Evolutionary conservation across 108 stramenopile species (phyloP).

Genomic region (Skeletonema menzelii): DNA sequence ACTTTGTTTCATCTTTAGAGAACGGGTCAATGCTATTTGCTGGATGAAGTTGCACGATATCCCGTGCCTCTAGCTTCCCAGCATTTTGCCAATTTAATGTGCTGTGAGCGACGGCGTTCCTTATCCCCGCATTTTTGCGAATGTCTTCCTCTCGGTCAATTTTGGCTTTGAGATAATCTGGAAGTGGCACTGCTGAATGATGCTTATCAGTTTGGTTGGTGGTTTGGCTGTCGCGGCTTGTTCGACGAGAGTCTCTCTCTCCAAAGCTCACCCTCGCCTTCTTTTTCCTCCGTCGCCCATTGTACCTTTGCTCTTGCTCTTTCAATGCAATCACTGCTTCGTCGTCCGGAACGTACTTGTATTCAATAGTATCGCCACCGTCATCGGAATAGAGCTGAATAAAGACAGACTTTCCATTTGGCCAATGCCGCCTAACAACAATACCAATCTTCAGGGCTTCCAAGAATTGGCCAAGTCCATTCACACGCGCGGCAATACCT

Average conservation of each 20-base stretch:
- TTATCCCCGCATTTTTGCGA: constrained; percentile 47
- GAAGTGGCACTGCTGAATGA: constrained; percentile 38
- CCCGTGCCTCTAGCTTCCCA: constrained; percentile 55
- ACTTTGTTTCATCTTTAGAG: constrained; percentile 41
- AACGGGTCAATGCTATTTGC: constrained; percentile 78
- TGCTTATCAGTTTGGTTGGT: constrained; percentile 33
- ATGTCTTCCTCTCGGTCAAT: constrained; percentile 63
- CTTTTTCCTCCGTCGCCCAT: constrained; percentile 41
- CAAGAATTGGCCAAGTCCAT: constrained; percentile 78
- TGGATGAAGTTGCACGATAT: constrained; percentile 85
- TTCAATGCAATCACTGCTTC: constrained; percentile 79
- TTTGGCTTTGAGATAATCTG: constrained; percentile 69
- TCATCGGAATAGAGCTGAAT: constrained; percentile 70
- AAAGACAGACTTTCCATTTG: constrained; percentile 63
- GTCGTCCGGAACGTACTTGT: constrained; percentile 56
- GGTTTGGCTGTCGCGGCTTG: constrained; percentile 41
- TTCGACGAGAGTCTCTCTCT: constrained; percentile 37
- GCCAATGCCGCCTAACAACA: constrained; percentile 80
- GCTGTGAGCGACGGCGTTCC: constrained; percentile 32
- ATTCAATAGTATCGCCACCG: constrained; percentile 84
- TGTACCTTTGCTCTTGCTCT: constrained; percentile 79
- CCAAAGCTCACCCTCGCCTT: constrained; percentile 42
- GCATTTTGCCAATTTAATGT: constrained; percentile 45
- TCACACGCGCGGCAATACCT: constrained; percentile 64
- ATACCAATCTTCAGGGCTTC: constrained; percentile 80